phyloP scores from a whole-genome alignment of 2,329 filamentous ascomycete genomes.

The Aspergillus fructus region DNA sequence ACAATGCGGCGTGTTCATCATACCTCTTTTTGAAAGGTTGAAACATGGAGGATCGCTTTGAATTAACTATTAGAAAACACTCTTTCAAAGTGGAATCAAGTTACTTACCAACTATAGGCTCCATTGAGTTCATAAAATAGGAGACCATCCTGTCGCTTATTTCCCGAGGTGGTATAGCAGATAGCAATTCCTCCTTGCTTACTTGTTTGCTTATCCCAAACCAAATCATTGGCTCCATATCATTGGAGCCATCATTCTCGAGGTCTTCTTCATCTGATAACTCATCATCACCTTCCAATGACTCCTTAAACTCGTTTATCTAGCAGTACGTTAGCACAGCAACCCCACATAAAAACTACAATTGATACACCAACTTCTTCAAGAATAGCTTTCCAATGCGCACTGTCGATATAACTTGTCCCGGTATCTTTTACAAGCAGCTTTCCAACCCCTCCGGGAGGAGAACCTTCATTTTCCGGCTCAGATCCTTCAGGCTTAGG shows the following conservation, averaged over 20 bases:
- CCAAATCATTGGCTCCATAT: slow-evolving; percentile 27
- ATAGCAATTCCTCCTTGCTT: slow-evolving; percentile 33
- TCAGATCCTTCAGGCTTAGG: slow-evolving; percentile 2
- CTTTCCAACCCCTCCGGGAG: slow-evolving; percentile 27
- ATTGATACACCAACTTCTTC: slow-evolving; percentile 32
- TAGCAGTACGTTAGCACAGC: slow-evolving; percentile 6
- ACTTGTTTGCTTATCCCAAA: slow-evolving; percentile 26
- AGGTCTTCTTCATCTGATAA: slow-evolving; percentile 25
- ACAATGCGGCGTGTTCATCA: background rate
- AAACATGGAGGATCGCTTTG: slow-evolving; percentile 30
- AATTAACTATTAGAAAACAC: background rate
- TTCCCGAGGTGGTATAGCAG: slow-evolving; percentile 30
- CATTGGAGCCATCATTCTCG: slow-evolving; percentile 20
- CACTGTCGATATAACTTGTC: slow-evolving; percentile 37
- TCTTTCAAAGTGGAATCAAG: background rate
- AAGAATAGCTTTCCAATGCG: slow-evolving; percentile 38
- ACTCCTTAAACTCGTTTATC: slow-evolving; percentile 37
- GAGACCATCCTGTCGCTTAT: slow-evolving; percentile 36
- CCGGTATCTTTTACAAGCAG: slow-evolving; percentile 31
- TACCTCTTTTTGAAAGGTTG: slow-evolving; percentile 34
- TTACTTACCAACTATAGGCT: slow-evolving; percentile 31
- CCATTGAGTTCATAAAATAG: slow-evolving; percentile 32
- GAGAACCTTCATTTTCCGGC: slow-evolving; percentile 14
- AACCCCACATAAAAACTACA: background rate
- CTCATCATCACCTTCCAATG: slow-evolving; percentile 23